Conservation (phyloP, 192 early-diverging fungal genomes). For the Backusella tarrabulga region DNA sequence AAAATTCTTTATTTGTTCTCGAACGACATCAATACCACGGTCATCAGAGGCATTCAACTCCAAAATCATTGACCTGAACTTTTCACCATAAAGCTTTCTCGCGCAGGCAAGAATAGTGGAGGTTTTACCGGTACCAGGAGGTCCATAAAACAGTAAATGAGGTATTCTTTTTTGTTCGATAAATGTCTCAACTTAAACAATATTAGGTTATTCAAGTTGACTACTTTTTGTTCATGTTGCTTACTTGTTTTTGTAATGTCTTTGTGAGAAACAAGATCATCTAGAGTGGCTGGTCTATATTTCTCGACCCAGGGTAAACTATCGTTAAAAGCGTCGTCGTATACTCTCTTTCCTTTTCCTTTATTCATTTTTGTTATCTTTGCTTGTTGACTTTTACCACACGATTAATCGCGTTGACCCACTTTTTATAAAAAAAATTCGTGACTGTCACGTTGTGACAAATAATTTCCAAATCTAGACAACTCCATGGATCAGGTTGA, state of each 20-base stretch:
- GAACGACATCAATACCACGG: conserved; percentile 96
- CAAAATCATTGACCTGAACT: conserved; percentile 87
- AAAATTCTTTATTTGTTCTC: conserved; percentile 98
- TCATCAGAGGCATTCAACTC: conserved; percentile 99
- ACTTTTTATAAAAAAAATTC: neutral
- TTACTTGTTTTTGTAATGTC: conserved; percentile 88
- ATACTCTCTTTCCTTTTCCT: conserved; percentile 29
- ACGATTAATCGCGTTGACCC: neutral
- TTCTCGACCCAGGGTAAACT: conserved; percentile 84
- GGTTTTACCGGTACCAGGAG: conserved; percentile 97
- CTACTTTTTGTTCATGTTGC: neutral
- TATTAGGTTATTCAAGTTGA: neutral
- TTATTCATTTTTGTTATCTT: conserved; percentile 23
- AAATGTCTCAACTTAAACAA: conserved; percentile 69
- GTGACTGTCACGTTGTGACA: neutral
- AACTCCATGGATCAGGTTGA: too few relatives aligned
- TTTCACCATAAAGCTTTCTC: conserved; percentile 78
- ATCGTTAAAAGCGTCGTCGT: conserved; percentile 4
- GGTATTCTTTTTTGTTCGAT: conserved; percentile 91
- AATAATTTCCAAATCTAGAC: neutral
- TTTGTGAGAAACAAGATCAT: conserved; percentile 90
- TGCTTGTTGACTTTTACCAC: neutral
- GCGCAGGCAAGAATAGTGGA: conserved; percentile 96
- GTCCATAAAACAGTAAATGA: conserved; percentile 97
- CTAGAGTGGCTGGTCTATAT: conserved; percentile 85